Evolutionary conservation across 495 filamentous ascomycete genomes (phyloP).

Genomic region (Lentithecium fluviatile): DNA sequence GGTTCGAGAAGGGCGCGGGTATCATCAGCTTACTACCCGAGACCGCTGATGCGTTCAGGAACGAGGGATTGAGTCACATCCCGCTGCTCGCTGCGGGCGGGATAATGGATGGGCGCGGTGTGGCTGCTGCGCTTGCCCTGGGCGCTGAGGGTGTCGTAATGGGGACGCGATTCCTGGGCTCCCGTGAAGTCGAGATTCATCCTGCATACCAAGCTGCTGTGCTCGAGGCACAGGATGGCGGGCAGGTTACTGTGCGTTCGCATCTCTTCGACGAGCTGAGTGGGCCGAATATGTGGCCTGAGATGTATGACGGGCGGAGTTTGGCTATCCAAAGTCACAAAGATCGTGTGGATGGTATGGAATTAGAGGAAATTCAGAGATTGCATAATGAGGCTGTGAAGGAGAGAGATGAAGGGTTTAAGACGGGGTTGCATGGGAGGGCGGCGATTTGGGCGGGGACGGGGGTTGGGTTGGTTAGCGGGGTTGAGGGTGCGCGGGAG

Average conservation of each 20-base stretch:
- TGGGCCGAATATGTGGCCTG: conserved; percentile 68
- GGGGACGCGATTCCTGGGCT: conserved; percentile 69
- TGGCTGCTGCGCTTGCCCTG: conserved; percentile 62
- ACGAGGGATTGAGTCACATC: conserved; percentile 5
- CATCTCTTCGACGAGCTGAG: conserved; percentile 69
- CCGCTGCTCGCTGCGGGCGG: conserved; percentile 66
- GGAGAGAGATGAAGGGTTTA: conserved; percentile 48
- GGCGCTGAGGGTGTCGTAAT: conserved; percentile 67
- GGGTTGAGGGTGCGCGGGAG: conserved; percentile 46
- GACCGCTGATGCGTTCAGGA: conserved; percentile 53
- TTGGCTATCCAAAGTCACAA: conserved; percentile 60
- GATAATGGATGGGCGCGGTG: conserved; percentile 65
- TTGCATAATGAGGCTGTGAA: conserved; percentile 53
- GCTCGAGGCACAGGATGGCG: conserved; percentile 61
- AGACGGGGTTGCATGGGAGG: conserved; percentile 54
- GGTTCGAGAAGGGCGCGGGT: conserved; percentile 58
- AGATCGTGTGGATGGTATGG: conserved; percentile 56
- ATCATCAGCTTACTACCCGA: conserved; percentile 60
- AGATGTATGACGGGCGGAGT: conserved; percentile 59
- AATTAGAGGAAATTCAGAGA: conserved; percentile 57
- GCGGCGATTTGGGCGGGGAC: conserved; percentile 67
- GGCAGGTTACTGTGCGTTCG: conserved; percentile 59
- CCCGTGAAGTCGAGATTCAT: conserved; percentile 61
- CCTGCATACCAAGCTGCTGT: conserved; percentile 60
- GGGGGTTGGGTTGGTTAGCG: conserved; percentile 52